Evolutionary conservation across 768 basidiomycete genomes (phyloP), one percentile per base, ranked within the genome.

Genomic region (Boletus rufocinnamomeus): DNA sequence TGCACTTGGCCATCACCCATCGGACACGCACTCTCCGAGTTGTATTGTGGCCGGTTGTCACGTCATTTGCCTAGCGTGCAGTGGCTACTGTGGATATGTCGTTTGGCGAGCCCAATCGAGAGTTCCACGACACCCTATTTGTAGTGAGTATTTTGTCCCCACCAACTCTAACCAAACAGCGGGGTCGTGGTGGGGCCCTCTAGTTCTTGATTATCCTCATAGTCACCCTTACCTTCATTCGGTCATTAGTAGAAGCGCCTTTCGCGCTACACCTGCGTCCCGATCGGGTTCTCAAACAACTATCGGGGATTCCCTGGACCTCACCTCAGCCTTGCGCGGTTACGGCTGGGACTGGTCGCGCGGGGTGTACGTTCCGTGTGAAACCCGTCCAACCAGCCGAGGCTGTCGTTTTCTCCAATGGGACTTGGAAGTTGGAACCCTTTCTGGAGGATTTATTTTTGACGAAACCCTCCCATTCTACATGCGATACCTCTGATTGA

Each of bases 1-100:
- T n/a, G n/a, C n/a, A n/a, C n/a, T 76, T 86, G 53, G 80, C 82
- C 6, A 68, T 81, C 30, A 66, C 76, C 4, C 80, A 80, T 0
- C 67, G 72, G 16, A 84, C 84, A 0, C 73, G 75, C 35, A 51
- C 63, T 7, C 65, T 79, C 44, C 80, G 84, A 43, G 58, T 82
- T 50, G 77, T 77, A 9, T 59, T 84, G 23, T 73, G 82, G 40
- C 81, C 82, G 3, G 52, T 81, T 28, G 76, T 80, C 3, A 60
- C 81, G 14, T 77, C 75, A 66, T 60, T 73, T 8, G 70, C 79
- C 9, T 80, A 78, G 58, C 75, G 77, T 23, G 77, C 79, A 10
- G 70, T 73, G 2, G 17, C 45, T 21, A 58, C 47, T 6, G 47
- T 63, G 48, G 64, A 68, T 10, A 14, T 60, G 32, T 56, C 57